Evolutionary conservation across 768 basidiomycete genomes (phyloP).

Genomic region (Amanita pseudoporphyria): DNA sequence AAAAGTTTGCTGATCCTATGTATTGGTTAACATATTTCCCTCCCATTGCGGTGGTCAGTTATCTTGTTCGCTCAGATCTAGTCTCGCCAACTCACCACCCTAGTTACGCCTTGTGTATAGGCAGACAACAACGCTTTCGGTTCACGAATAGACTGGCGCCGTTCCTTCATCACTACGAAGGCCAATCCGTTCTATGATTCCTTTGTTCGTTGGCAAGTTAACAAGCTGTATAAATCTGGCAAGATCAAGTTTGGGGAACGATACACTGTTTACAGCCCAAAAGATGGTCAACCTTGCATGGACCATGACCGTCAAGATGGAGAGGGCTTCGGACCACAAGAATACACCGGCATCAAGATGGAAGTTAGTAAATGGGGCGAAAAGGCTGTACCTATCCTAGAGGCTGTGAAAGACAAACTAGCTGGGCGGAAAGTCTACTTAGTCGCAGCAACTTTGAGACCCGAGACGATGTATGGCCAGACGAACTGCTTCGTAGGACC

Average conservation of each 20-base stretch:
- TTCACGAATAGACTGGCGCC: slow-evolving; percentile 96
- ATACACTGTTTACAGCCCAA: slow-evolving; percentile 97
- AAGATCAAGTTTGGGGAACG: slow-evolving; percentile 98
- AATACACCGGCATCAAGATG: slow-evolving; percentile 94
- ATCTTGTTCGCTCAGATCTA: slow-evolving; percentile 1
- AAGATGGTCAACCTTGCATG: slow-evolving; percentile 99
- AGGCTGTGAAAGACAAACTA: slow-evolving; percentile 54
- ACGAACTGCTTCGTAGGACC: slow-evolving; percentile 97
- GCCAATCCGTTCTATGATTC: slow-evolving; percentile 96
- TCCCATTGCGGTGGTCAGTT: slow-evolving; percentile 77
- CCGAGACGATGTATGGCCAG: slow-evolving; percentile 99
- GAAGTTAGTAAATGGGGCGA: slow-evolving; percentile 80
- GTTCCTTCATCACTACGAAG: slow-evolving; percentile 89
- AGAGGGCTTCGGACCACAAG: slow-evolving; percentile 90
- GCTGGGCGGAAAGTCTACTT: slow-evolving; percentile 79
- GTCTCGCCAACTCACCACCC: neutral
- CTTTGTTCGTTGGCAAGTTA: slow-evolving; percentile 98
- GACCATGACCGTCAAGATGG: slow-evolving; percentile 97
- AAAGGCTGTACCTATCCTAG: neutral
- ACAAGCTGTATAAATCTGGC: slow-evolving; percentile 75
- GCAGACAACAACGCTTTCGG: slow-evolving; percentile 79
- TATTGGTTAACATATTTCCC: slow-evolving; percentile 95
- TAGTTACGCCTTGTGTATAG: slow-evolving; percentile 12
- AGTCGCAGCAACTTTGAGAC: slow-evolving; percentile 92
- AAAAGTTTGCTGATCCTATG: slow-evolving; percentile 92